Percentiles rank a stretch among this genome's conserved stretches.
These are phyloP conservation scores for Myrmaecium sp. DNA, from an alignment of 2,329 filamentous ascomycete genomes.

Conservation along the genomic window DNA sequence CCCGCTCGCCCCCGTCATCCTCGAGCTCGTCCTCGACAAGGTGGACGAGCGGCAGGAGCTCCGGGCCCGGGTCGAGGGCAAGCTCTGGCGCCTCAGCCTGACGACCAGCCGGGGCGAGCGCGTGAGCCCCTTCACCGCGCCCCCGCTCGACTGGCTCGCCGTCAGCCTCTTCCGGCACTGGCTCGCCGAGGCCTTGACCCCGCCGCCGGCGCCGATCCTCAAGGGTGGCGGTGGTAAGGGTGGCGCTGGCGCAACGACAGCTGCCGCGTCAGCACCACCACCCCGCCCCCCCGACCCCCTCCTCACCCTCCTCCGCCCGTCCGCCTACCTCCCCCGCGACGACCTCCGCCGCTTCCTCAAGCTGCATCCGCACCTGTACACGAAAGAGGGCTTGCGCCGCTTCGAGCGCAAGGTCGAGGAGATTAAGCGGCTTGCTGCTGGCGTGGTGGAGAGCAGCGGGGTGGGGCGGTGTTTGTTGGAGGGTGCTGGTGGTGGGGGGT, in stretches of 20 bases:
- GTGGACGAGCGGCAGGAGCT: slow-evolving; percentile 79
- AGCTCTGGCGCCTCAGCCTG: slow-evolving; percentile 65
- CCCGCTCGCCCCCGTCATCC: slow-evolving; percentile 54
- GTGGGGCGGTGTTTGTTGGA: too few species aligned
- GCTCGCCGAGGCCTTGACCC: slow-evolving; percentile 78
- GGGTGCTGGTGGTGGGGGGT: too few species aligned
- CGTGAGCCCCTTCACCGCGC: slow-evolving; percentile 70
- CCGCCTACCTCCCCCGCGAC: slow-evolving; percentile 61
- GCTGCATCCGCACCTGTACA: slow-evolving; percentile 65
- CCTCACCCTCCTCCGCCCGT: slow-evolving; percentile 66
- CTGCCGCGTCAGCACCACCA: slow-evolving; percentile 3
- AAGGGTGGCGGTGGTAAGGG: slow-evolving; percentile 26
- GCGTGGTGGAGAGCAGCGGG: slow-evolving; percentile 64
- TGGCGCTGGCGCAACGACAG: slow-evolving; percentile 14
- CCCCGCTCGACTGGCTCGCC: slow-evolving; percentile 82
- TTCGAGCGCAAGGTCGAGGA: slow-evolving; percentile 84
- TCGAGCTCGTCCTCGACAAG: slow-evolving; percentile 89
- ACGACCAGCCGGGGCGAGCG: slow-evolving; percentile 67
- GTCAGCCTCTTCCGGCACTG: slow-evolving; percentile 81
- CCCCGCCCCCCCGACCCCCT: slow-evolving; percentile 67
- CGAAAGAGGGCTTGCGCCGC: slow-evolving; percentile 63
- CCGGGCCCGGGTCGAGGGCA: slow-evolving; percentile 62
- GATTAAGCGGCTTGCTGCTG: slow-evolving; percentile 66
- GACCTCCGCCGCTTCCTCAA: slow-evolving; percentile 86
- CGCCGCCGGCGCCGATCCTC: slow-evolving; percentile 39